Conservation (phyloP, 495 filamentous ascomycete species). For the Xylaria castorea region DNA sequence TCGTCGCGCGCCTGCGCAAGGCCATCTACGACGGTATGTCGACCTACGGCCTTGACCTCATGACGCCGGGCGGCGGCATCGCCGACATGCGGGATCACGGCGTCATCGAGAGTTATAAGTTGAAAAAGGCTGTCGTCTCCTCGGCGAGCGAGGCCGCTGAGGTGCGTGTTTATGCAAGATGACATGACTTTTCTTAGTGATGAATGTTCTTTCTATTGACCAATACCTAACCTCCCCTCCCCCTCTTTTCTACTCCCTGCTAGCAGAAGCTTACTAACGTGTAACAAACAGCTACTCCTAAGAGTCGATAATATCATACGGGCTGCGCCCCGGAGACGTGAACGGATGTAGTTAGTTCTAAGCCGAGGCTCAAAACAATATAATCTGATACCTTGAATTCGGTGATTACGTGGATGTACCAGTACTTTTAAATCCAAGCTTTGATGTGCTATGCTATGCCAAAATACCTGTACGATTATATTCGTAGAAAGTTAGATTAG, state of each 20-base stretch:
- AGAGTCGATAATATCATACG: slow-evolving; percentile 89
- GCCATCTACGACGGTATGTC: slow-evolving; percentile 94
- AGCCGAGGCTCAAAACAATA: not conserved
- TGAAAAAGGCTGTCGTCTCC: slow-evolving; percentile 95
- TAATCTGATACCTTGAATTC: not conserved
- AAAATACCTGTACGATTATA: not conserved
- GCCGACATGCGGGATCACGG: slow-evolving; percentile 95
- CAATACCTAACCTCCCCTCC: not conserved
- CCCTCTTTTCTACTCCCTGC: not conserved
- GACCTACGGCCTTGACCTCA: slow-evolving; percentile 86
- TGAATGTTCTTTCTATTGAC: not conserved
- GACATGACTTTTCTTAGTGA: not conserved
- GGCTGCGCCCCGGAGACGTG: slow-evolving; percentile 74
- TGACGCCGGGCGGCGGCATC: slow-evolving; percentile 90
- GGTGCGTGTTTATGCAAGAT: slow-evolving; percentile 58
- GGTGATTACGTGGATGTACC: not conserved
- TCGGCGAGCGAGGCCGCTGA: slow-evolving; percentile 96
- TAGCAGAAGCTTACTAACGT: slow-evolving; percentile 19
- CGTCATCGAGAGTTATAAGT: slow-evolving; percentile 97
- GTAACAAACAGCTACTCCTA: slow-evolving; percentile 66
- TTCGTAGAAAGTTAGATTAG: not conserved
- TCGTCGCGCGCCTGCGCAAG: slow-evolving; percentile 89
- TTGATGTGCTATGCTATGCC: not conserved
- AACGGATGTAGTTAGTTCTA: slow-evolving; percentile 51
- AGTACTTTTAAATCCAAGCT: not conserved